Evolutionary conservation across 768 basidiomycete genomes (phyloP).

Genomic region (Trametes villosa): DNA sequence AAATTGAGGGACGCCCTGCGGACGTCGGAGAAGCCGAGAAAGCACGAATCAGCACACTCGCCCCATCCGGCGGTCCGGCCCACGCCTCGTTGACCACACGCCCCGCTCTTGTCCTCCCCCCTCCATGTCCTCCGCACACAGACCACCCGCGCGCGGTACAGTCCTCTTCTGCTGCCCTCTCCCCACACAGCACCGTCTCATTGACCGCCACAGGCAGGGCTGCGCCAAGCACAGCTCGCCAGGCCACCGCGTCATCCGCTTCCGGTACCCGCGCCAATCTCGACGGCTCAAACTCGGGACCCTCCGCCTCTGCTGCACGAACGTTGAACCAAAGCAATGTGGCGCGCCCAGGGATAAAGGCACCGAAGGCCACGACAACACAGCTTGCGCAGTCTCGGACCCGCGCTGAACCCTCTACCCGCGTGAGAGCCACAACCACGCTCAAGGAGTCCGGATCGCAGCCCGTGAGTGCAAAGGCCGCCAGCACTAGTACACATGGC

Average conservation of each 20-base stretch:
- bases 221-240: constrained; percentile 2
- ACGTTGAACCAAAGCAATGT: constrained; percentile 3
- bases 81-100: constrained; percentile 1
- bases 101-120: neutral
- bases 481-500: neutral
- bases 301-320: constrained; percentile 7
- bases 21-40: constrained; percentile 13
- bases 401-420: constrained; percentile 9
- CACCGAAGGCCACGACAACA: constrained; percentile 9
- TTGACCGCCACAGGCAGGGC: constrained; percentile 4
- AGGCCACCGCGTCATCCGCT: constrained; percentile 7
- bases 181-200: neutral
- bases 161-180: neutral
- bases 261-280: constrained; percentile 15
- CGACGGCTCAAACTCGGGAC: constrained; percentile 1
- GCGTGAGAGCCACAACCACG: constrained; percentile 23
- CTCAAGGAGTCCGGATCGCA: constrained; percentile 6
- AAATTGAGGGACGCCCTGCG: constrained; percentile 7
- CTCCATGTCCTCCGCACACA: constrained; percentile 17
- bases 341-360: neutral
- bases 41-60: constrained; percentile 10
- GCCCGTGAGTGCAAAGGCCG: constrained; percentile 4
- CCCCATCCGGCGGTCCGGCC: neutral
- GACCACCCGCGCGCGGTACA: constrained; percentile 18
- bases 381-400: constrained; percentile 12